Evolutionary conservation across 163 green algal genomes (phyloP), one percentile per base, ranked within the genome.

Genomic region (Chlamydomonas reinhardtii): DNA sequence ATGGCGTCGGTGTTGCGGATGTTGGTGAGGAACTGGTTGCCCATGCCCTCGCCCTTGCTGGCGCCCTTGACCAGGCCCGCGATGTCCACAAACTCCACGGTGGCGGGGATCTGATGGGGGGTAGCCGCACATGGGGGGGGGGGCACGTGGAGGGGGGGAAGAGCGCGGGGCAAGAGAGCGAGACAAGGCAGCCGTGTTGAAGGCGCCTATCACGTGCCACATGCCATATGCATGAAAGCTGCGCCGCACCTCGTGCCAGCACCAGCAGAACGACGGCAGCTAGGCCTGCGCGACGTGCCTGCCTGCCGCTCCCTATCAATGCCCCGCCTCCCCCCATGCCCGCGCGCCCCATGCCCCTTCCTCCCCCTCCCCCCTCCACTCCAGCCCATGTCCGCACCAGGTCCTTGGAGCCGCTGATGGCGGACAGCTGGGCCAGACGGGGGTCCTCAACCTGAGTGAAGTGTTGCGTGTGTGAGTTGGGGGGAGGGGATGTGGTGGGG

Each of bases 71-170:
- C 95, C 66, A 98, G 91, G 8, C 96, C 96, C 32, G 96, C 96
- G 79, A 99, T 97, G 91, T 99, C 96, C 71, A 99, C 96, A 93
- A 98, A 98, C 91, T 99, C 96, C 12, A 99, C 93, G 0, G 88
- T 95, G 39, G 95, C 94, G 29, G 95, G 92, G 31, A 98, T 61
- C 92, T 95, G 82, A 64, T 14, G 31, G 74, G 0, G 74, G 48
- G 52, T 15, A 24, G 17, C 4, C 6, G 66, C 3, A 48, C 6
- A 12, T 2, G 52, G 73, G 17, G 8, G n/a, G n/a, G 37, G 71
- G 20, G n/a, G n/a, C n/a, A 14, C 39, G 39, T 8, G n/a, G 65
- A 72, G 43, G 61, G 19, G 3, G 34, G 34, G 12, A n/a, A n/a
- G n/a, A n/a, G n/a, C n/a, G n/a, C n/a, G n/a, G n/a, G n/a, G n/a